Conservation (phyloP, 2,329 filamentous ascomycete genomes). For the Thielaviopsis musarum region DNA sequence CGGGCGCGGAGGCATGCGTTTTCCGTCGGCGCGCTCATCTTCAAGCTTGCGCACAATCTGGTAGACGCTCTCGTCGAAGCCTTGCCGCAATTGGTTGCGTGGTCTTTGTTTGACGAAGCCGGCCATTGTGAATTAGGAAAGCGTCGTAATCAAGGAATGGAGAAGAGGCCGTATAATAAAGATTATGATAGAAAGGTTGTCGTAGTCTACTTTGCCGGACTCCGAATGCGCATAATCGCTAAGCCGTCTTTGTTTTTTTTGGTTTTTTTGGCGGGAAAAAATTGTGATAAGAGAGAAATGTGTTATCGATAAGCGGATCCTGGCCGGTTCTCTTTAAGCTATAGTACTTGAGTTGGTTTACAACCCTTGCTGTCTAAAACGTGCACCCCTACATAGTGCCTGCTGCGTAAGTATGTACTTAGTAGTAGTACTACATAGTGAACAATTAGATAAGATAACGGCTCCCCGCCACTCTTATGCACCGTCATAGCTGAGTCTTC, state of each 20-base stretch:
- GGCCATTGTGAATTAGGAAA: slow-evolving; percentile 15
- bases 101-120: slow-evolving; percentile 14
- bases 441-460: neutral
- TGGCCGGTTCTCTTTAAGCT: neutral
- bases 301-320: slow-evolving; percentile 7
- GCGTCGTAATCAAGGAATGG: neutral
- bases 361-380: neutral
- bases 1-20: slow-evolving; percentile 12
- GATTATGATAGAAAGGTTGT: neutral
- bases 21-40: slow-evolving; percentile 38
- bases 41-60: slow-evolving; percentile 63
- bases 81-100: slow-evolving; percentile 24
- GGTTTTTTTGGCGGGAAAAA: neutral
- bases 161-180: neutral
- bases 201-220: too few relatives aligned
- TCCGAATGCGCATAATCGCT: neutral
- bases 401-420: too few relatives aligned
- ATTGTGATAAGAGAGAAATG: neutral
- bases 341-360: neutral
- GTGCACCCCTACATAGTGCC: neutral
- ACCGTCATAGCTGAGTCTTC: neutral
- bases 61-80: slow-evolving; percentile 57
- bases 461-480: slow-evolving; percentile 1
- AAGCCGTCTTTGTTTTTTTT: neutral
- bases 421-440: too few relatives aligned